phyloP scores from a whole-genome alignment of 441 rosid species.

The Hura crepitans region DNA sequence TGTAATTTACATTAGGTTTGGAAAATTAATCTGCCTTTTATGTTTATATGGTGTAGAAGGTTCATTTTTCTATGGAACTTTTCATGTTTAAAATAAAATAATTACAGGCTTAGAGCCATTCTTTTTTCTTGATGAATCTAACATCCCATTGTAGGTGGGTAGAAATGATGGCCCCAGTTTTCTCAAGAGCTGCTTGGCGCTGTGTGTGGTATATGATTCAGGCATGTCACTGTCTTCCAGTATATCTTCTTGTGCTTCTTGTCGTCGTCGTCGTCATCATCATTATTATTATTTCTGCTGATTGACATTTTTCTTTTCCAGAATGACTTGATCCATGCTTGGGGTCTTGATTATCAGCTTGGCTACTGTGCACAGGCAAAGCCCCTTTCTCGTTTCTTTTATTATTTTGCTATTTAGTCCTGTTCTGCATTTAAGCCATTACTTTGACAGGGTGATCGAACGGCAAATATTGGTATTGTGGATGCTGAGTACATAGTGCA shows the following conservation, averaged over 20 bases:
- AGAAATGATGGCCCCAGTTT: slow-evolving; percentile 82
- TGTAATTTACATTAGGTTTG: not conserved
- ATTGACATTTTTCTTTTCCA: slow-evolving; percentile 19
- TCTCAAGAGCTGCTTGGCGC: slow-evolving; percentile 69
- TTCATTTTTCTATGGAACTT: not conserved
- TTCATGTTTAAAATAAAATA: too few species aligned
- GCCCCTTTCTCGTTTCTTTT: slow-evolving; percentile 5
- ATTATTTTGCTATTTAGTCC: not conserved
- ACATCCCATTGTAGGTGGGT: slow-evolving; percentile 48
- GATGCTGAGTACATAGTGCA: slow-evolving; percentile 67
- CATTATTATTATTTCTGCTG: not conserved
- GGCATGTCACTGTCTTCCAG: slow-evolving; percentile 26
- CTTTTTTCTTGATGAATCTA: not conserved
- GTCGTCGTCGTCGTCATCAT: too few species aligned
- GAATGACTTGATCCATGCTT: slow-evolving; percentile 71
- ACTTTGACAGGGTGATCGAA: slow-evolving; percentile 55
- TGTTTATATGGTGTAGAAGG: not conserved
- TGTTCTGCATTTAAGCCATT: not conserved
- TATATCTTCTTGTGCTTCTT: not conserved
- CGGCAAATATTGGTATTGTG: slow-evolving; percentile 52
- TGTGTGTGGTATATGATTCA: slow-evolving; percentile 78
- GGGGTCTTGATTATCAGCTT: slow-evolving; percentile 69
- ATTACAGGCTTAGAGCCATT: too few species aligned
- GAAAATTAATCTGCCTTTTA: not conserved
- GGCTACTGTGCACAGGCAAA: slow-evolving; percentile 70